phyloP scores from a whole-genome alignment of 1,284 basidiomycete genomes.

The Neolentinus lepideus region DNA sequence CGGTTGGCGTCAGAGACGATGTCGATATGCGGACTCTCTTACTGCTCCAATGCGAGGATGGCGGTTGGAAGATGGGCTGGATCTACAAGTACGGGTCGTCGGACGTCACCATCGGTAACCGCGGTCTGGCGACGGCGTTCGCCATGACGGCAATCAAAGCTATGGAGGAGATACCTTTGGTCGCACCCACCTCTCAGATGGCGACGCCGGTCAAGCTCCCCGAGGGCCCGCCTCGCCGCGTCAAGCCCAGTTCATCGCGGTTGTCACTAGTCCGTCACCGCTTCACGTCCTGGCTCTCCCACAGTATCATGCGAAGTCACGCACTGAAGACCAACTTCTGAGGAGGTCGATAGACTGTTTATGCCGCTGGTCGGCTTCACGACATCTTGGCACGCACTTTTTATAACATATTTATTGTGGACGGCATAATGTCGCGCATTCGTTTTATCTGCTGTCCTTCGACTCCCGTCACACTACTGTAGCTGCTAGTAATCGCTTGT shows the following conservation, averaged over 20 bases:
- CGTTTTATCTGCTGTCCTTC: neutral
- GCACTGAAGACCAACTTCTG: neutral
- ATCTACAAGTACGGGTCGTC: conserved; percentile 42
- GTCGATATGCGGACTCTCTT: conserved; percentile 35
- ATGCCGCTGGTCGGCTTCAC: too few relatives aligned
- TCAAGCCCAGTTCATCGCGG: neutral
- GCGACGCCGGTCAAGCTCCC: conserved; percentile 5
- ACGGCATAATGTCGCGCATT: neutral
- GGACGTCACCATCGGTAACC: conserved; percentile 37
- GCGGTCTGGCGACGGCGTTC: conserved; percentile 33
- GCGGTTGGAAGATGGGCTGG: conserved; percentile 43
- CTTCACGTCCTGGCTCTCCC: neutral
- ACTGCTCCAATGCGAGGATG: conserved; percentile 37
- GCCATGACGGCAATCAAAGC: conserved; percentile 23
- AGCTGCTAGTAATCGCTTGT: neutral
- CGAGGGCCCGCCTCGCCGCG: neutral
- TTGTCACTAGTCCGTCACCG: neutral
- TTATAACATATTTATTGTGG: neutral
- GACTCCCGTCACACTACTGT: neutral
- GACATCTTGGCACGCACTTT: too few relatives aligned
- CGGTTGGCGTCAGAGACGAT: conserved; percentile 32
- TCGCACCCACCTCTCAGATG: conserved; percentile 3
- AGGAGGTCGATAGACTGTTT: neutral
- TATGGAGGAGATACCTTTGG: neutral
- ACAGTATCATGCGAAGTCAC: neutral